A percentile compares a stretch with the other conserved stretches of the same genome.
phyloP scores from a whole-genome alignment of 306 rosid species.

The Carpinus viminea region DNA sequence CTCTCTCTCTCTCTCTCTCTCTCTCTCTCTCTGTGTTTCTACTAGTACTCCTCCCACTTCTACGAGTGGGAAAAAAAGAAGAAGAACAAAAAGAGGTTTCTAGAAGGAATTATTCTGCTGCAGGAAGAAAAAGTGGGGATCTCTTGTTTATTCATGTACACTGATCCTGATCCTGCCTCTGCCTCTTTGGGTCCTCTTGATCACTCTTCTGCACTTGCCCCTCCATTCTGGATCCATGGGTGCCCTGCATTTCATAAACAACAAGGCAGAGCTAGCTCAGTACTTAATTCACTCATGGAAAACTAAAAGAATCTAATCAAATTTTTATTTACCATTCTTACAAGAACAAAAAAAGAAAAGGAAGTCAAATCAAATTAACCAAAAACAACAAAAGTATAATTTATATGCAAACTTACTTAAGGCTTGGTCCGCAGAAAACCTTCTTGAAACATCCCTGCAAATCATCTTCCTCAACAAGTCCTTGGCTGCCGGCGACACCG shows the following conservation, averaged over 20 bases:
- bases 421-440: conserved; percentile 72
- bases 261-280: neutral
- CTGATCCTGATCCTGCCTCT: neutral
- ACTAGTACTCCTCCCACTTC: neutral
- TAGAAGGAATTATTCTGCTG: conserved; percentile 16
- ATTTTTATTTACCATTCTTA: too few species aligned
- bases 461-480: conserved; percentile 83
- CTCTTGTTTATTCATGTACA: conserved; percentile 19
- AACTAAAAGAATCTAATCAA: too few species aligned
- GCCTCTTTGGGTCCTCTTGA: too few species aligned
- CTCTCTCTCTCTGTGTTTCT: neutral
- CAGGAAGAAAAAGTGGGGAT: neutral
- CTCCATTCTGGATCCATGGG: conserved; percentile 77
- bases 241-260: conserved; percentile 50
- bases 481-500: conserved; percentile 64
- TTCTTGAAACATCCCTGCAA: conserved; percentile 53
- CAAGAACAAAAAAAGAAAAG: too few species aligned
- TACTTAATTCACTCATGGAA: too few species aligned
- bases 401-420: conserved; percentile 38
- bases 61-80: neutral
- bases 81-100: neutral
- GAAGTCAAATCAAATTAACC: neutral
- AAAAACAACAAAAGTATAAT: neutral
- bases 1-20: neutral
- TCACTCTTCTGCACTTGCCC: conserved; percentile 23